Percentiles rank a stretch among this genome's conserved stretches.
Evolutionary conservation across 2,329 filamentous ascomycete genomes (phyloP).

Genomic region (Rugonectria rugulosa): DNA sequence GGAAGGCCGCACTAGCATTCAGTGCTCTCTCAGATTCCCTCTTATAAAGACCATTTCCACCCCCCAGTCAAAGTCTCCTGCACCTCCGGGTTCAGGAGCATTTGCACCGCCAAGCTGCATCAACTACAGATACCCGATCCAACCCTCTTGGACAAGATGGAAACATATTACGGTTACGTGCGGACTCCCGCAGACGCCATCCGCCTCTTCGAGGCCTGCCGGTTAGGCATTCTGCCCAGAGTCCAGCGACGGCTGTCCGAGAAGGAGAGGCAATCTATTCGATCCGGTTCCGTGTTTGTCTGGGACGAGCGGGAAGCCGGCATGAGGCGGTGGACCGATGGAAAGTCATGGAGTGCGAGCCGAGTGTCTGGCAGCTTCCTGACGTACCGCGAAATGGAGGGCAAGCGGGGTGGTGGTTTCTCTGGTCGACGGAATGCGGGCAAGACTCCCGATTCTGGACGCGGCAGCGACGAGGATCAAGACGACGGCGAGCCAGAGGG

Average conservation of each 20-base stretch:
- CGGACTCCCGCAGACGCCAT: constrained; percentile 97
- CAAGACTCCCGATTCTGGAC: constrained; percentile 84
- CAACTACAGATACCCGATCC: constrained; percentile 26
- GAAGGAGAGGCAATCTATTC: constrained; percentile 95
- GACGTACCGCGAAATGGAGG: constrained; percentile 98
- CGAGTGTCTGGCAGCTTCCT: constrained; percentile 96
- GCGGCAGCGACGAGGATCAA: constrained; percentile 84
- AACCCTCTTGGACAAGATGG: constrained; percentile 67
- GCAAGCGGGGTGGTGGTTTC: constrained; percentile 87
- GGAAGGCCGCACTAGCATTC: constrained; percentile 36
- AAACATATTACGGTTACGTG: constrained; percentile 95
- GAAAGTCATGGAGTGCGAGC: constrained; percentile 98
- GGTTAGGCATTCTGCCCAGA: constrained; percentile 85
- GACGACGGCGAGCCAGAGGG: constrained; percentile 87
- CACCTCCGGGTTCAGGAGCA: constrained; percentile 20
- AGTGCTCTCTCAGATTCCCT: constrained; percentile 28
- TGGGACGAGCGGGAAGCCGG: constrained; percentile 99
- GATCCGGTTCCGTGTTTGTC: constrained; percentile 97
- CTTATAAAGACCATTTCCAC: constrained; percentile 24
- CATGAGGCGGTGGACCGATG: constrained; percentile 98
- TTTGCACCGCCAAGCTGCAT: constrained; percentile 29
- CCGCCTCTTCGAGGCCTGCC: constrained; percentile 97
- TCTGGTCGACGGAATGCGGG: constrained; percentile 65
- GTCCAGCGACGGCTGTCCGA: constrained; percentile 94
- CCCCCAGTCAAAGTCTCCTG: constrained; percentile 26